Conservation (phyloP, 306 rosid species). For the Cicer chorassanicum region DNA sequence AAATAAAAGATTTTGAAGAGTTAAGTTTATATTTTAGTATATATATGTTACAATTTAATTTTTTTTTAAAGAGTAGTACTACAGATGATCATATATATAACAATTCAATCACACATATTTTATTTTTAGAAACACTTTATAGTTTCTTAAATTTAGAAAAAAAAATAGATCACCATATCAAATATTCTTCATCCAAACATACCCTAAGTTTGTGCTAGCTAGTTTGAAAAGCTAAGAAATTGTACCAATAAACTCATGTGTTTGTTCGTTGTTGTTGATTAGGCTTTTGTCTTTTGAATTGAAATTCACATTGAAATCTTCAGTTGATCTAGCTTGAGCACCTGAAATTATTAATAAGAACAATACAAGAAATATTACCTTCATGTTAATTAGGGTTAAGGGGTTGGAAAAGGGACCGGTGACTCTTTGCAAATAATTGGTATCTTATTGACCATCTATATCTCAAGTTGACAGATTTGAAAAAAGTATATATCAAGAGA, state of each 20-base stretch:
- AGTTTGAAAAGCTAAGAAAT: neutral
- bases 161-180: too few species aligned
- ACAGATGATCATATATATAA: too few species aligned
- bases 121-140: too few species aligned
- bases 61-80: too few species aligned
- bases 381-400: neutral
- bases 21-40: too few species aligned
- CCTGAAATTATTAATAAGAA: constrained; percentile 22
- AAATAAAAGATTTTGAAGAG: too few species aligned
- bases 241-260: constrained; percentile 34
- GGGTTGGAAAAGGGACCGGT: neutral
- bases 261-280: constrained; percentile 29
- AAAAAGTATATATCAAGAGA: too few species aligned
- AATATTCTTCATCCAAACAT: too few species aligned
- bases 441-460: neutral
- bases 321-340: constrained; percentile 32
- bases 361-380: constrained; percentile 32
- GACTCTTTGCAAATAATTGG: neutral
- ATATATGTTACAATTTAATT: too few species aligned
- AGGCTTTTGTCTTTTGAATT: constrained; percentile 35
- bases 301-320: neutral
- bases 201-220: neutral
- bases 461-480: too few species aligned
- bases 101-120: too few species aligned
- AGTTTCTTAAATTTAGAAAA: too few species aligned